Conservation (phyloP, 345 rosid species). For the Citrus cavaleriei region DNA sequence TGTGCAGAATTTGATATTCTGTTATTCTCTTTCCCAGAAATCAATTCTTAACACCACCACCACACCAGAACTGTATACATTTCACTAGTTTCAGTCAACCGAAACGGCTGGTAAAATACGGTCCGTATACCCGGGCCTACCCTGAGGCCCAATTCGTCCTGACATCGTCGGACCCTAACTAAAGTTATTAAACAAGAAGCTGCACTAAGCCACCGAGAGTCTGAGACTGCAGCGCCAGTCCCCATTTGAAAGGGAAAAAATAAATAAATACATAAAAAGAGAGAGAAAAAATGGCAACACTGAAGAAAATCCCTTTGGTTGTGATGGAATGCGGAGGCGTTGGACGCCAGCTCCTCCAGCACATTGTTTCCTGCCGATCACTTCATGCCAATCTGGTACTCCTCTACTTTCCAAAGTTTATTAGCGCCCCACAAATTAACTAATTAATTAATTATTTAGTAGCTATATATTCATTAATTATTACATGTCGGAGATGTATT, state of each 20-base stretch:
- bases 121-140: not conserved
- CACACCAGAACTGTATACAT: not conserved
- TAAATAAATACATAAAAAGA: too few species aligned
- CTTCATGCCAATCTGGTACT: conserved; percentile 66
- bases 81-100: too few species aligned
- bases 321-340: conserved; percentile 88
- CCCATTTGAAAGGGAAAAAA: too few species aligned
- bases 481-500: not conserved
- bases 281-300: not conserved
- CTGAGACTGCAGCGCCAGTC: not conserved
- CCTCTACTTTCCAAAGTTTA: not conserved
- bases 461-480: not conserved
- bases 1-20: not conserved
- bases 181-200: not conserved
- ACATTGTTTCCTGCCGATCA: conserved; percentile 80
- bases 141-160: not conserved
- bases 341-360: conserved; percentile 81
- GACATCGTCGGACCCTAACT: not conserved
- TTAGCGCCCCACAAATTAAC: not conserved
- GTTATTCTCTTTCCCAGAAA: not conserved
- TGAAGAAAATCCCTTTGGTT: conserved; percentile 68
- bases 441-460: not conserved
- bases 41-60: not conserved
- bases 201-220: too few species aligned
- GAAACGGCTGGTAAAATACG: too few species aligned